These are phyloP conservation scores for Cyberlindnera nakhonratchasimensis DNA, from an alignment of 805 yeast genomes.

Conservation along the genomic window DNA sequence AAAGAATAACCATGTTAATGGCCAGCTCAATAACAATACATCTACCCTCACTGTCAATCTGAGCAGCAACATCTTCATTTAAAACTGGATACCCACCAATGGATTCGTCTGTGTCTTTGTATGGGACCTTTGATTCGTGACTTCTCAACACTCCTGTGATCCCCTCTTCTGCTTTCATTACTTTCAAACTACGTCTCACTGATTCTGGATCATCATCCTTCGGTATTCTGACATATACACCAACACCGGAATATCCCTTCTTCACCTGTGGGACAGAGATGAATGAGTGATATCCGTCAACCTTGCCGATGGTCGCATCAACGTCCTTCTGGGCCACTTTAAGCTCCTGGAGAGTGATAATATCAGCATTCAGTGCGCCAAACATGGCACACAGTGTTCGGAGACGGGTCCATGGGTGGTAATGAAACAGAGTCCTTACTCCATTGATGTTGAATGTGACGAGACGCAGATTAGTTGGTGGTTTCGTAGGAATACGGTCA, in stretches of 20 bases:
- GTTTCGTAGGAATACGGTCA: constrained; percentile 13
- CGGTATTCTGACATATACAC: constrained; percentile 65
- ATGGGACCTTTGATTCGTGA: constrained; percentile 21
- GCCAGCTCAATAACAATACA: constrained; percentile 72
- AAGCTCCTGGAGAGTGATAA: constrained; percentile 84
- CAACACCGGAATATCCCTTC: constrained; percentile 92
- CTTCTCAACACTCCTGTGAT: constrained; percentile 59
- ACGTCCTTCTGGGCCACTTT: constrained; percentile 57
- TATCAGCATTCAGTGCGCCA: constrained; percentile 57
- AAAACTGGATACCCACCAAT: constrained; percentile 72
- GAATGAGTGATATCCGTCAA: constrained; percentile 59
- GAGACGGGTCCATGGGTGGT: constrained; percentile 75
- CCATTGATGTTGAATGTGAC: constrained; percentile 86
- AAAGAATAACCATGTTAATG: constrained; percentile 54
- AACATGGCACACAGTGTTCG: constrained; percentile 41
- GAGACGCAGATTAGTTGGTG: constrained; percentile 36
- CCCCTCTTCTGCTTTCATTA: constrained; percentile 85
- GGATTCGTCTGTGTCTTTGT: constrained; percentile 21
- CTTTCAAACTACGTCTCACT: constrained; percentile 41
- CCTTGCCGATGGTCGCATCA: constrained; percentile 44
- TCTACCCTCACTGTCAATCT: constrained; percentile 82
- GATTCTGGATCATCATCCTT: constrained; percentile 38
- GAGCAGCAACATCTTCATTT: constrained; percentile 36
- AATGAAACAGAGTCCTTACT: constrained; percentile 70
- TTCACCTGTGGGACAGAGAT: constrained; percentile 63